Percentiles rank a stretch among this genome's conserved stretches.
These are phyloP conservation scores for Begonia fuchsioides DNA, from an alignment of 306 rosid species.

Conservation along the genomic window DNA sequence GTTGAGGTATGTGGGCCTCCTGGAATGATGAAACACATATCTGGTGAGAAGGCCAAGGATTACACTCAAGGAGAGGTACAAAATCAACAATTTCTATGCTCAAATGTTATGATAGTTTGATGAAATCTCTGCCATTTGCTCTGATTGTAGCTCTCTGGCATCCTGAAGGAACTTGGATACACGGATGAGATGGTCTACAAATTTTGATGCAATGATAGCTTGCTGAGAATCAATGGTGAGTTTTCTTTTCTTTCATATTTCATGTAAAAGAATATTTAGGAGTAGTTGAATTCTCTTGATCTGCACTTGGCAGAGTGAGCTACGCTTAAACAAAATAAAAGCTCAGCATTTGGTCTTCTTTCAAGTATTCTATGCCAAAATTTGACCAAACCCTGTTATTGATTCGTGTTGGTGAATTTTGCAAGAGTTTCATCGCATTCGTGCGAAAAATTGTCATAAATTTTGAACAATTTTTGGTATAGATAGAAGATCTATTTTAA, in stretches of 20 bases:
- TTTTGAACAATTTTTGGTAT: no score
- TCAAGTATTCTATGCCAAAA: no score
- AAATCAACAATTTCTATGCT: neutral
- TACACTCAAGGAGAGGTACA: conserved; percentile 91
- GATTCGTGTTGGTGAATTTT: no score
- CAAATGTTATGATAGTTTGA: neutral
- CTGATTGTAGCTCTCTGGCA: conserved; percentile 59
- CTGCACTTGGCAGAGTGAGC: no score
- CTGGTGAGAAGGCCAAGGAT: conserved; percentile 88
- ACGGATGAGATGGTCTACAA: conserved; percentile 95
- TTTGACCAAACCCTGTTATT: no score
- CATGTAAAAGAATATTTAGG: neutral
- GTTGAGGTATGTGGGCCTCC: conserved; percentile 97
- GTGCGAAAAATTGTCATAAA: no score
- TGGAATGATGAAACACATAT: conserved; percentile 78
- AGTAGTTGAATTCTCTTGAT: neutral
- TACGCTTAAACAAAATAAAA: no score
- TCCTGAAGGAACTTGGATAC: conserved; percentile 78
- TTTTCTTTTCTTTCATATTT: neutral
- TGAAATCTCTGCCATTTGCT: neutral
- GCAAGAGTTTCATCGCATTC: no score
- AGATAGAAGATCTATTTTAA: no score
- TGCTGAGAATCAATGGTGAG: neutral
- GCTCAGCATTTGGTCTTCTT: no score
- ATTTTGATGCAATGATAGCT: conserved; percentile 30